Evolutionary conservation across 2,329 filamentous ascomycete genomes (phyloP), one percentile per base, ranked within the genome.

Genomic region (Bipolaris oryzae): DNA sequence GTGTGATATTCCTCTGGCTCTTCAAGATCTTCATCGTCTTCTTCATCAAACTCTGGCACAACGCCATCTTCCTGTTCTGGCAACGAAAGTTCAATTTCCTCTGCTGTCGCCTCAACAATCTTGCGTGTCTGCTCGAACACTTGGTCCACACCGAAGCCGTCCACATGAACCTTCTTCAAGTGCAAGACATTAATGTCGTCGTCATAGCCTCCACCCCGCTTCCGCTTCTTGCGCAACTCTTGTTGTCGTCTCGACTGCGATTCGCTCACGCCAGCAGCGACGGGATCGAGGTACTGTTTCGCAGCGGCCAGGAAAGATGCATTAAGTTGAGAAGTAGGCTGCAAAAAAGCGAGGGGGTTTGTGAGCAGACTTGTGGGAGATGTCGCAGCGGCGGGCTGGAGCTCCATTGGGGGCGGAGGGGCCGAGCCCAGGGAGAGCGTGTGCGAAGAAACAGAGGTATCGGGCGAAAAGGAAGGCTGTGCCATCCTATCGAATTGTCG

Each of bases 51-150:
- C 13, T 59, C 48, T 20, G 69, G 51, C 3, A 70, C 60, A 9
- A 69, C 31, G 9, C 60, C 58, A 20, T 60, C 64, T 21, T 72
- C 53, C 23, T 58, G 50, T 49, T 74, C 76, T 46, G 75, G 77
- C 41, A 82, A 74, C 33, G 74, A 81, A 64, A 71, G 76, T 66
- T 85, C 81, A 3, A 85, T 79, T 68, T 88, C 82, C 16, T 79
- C 75, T 41, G 79, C 79, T 6, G 87, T 78, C 44, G 87, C 85
- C 60, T 89, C 84, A 55, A 98, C 87, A 18, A 98, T 91, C 67
- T 90, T 87, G 70, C 88, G 89, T 7, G 92, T 90, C 79, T 99
- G 95, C 76, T 97, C 91, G 90, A 94, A 99, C 41, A 99, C 88
- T 77, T 98, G 94, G 18, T 88, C 86, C 10, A 90, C 88, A 67